Conservation (phyloP, 495 filamentous ascomycete species). For the Cladorrhinum samala region DNA sequence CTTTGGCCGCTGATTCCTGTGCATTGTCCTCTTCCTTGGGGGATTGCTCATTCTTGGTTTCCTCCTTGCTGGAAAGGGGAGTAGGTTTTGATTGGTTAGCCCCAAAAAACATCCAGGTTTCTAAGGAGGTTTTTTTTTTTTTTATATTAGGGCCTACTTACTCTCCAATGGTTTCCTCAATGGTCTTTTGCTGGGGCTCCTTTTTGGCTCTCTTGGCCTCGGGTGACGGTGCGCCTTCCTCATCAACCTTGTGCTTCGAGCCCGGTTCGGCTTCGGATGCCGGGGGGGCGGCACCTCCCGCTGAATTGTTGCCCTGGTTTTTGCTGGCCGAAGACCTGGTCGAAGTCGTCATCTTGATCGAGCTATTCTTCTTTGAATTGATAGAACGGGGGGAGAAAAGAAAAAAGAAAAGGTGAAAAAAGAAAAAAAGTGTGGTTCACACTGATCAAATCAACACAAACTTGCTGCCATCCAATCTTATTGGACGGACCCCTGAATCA, state of each 20-base stretch:
- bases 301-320: background rate
- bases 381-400: background rate
- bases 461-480: no score
- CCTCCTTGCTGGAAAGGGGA: background rate
- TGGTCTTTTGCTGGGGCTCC: background rate
- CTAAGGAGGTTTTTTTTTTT: background rate
- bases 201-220: background rate
- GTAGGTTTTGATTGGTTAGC: no score
- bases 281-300: background rate
- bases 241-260: background rate
- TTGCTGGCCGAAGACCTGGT: no score
- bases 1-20: background rate
- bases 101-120: no score
- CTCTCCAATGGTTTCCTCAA: background rate
- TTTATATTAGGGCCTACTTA: background rate
- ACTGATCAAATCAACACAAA: no score
- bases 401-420: no score
- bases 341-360: background rate
- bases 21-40: slow-evolving; percentile 1
- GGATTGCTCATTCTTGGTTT: background rate
- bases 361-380: background rate
- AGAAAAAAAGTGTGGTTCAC: no score
- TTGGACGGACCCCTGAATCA: background rate
- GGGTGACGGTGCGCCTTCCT: background rate
- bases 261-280: background rate